These are phyloP conservation scores for Eutrema heterophyllum DNA, from an alignment of 345 rosid genomes.

Conservation along the genomic window DNA sequence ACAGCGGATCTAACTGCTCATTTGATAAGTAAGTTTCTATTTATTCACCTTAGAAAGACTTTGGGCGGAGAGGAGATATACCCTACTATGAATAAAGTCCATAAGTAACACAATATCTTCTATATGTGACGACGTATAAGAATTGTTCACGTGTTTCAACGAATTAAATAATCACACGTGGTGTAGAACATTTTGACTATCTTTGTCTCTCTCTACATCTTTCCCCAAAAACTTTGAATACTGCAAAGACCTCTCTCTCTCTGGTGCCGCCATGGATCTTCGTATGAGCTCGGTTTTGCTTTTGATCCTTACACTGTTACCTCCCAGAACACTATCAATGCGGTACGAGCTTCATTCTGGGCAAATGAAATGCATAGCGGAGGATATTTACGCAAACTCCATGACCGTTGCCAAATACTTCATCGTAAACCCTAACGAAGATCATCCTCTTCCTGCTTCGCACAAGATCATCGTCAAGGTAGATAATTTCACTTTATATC, in stretches of 20 bases:
- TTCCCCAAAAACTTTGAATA: conserved; percentile 3
- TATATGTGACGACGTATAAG: too few species aligned
- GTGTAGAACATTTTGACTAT: neutral
- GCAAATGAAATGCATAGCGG: conserved; percentile 68
- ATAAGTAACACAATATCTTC: too few species aligned
- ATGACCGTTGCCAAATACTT: conserved; percentile 79
- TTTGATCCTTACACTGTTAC: conserved; percentile 31
- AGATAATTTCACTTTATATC: conserved; percentile 17
- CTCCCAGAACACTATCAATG: conserved; percentile 38
- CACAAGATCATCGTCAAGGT: conserved; percentile 68
- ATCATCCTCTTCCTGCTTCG: conserved; percentile 56
- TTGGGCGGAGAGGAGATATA: too few species aligned
- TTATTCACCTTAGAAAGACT: too few species aligned
- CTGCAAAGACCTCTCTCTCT: neutral
- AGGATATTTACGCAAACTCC: conserved; percentile 62
- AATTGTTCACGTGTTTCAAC: conserved; percentile 31
- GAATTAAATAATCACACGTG: conserved; percentile 34
- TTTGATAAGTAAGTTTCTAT: too few species aligned
- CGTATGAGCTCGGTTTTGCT: neutral
- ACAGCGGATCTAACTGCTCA: too few species aligned
- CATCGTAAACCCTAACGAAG: conserved; percentile 66
- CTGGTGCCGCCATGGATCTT: conserved; percentile 13
- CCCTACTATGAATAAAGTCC: neutral
- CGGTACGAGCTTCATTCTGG: conserved; percentile 69
- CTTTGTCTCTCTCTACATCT: neutral